Evolutionary conservation across 768 basidiomycete genomes (phyloP).

Genomic region (Trametes cinnabarina): DNA sequence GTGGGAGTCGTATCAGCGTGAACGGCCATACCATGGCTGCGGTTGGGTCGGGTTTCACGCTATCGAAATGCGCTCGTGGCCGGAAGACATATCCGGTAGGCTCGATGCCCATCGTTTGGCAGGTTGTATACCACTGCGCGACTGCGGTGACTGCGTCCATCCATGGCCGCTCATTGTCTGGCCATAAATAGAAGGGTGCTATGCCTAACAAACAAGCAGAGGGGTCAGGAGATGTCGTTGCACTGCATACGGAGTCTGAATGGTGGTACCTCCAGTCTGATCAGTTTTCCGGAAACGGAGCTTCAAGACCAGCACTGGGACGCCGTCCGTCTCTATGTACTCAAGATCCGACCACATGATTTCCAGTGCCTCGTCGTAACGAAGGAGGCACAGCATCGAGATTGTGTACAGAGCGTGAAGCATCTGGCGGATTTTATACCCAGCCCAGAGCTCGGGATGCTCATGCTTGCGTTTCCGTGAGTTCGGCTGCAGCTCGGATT

Average conservation of each 20-base stretch:
- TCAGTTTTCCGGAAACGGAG: conserved; percentile 26
- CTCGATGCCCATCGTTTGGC: background rate
- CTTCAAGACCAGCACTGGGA: background rate
- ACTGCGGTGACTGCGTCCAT: conserved; percentile 17
- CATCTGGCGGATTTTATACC: conserved; percentile 22
- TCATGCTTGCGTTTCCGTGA: background rate
- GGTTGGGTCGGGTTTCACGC: background rate
- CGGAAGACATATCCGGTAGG: conserved; percentile 18
- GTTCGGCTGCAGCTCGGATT: background rate
- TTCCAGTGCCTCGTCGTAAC: conserved; percentile 25
- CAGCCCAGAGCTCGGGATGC: conserved; percentile 19
- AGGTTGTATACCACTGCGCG: conserved; percentile 22
- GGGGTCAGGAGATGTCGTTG: background rate
- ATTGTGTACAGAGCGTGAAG: conserved; percentile 18
- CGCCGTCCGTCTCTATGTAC: background rate
- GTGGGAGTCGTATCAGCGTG: no score
- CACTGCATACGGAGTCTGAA: background rate
- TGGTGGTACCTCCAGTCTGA: conserved; percentile 19
- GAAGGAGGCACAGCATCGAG: conserved; percentile 25
- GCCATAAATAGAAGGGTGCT: conserved; percentile 20
- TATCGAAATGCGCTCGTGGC: background rate
- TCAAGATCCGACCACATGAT: conserved; percentile 19
- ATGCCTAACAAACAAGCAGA: conserved; percentile 6
- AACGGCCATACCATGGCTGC: background rate
- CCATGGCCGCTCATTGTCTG: conserved; percentile 14